Percentiles rank a stretch among this genome's conserved stretches.
Conservation (phyloP, 495 filamentous ascomycete genomes). For the Apodospora peruviana region DNA sequence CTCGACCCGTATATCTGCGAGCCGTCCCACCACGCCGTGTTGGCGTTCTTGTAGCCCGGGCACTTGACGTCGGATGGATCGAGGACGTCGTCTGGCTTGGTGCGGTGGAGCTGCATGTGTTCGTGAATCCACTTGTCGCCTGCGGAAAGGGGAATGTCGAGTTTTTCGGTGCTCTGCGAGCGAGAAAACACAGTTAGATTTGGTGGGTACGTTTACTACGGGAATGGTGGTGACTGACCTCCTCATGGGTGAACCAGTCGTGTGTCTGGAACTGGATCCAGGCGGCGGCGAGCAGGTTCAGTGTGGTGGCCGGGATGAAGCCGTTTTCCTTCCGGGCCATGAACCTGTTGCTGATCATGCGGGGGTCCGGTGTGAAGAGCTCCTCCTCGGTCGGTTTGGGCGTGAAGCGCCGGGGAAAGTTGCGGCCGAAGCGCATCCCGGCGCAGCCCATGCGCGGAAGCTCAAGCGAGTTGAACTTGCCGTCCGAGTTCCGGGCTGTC, state of each 20-base stretch:
- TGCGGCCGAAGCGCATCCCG: constrained; percentile 38
- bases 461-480: constrained; percentile 33
- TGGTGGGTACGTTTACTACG: no score
- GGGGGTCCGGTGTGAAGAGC: constrained; percentile 35
- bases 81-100: constrained; percentile 23
- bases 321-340: constrained; percentile 25
- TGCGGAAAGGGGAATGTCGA: constrained; percentile 24
- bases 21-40: constrained; percentile 42
- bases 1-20: constrained; percentile 40
- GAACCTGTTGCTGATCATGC: constrained; percentile 31
- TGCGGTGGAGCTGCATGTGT: constrained; percentile 25
- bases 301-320: constrained; percentile 37
- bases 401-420: constrained; percentile 28
- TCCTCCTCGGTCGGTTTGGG: constrained; percentile 30
- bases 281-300: constrained; percentile 40
- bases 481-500: constrained; percentile 33
- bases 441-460: constrained; percentile 37
- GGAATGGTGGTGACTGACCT: not conserved
- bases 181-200: no score
- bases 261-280: constrained; percentile 46
- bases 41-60: constrained; percentile 35
- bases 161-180: constrained; percentile 16
- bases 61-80: constrained; percentile 24
- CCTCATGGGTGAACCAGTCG: constrained; percentile 35
- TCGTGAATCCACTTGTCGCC: constrained; percentile 11